Base-by-base conservation (phyloP, 345 rosid genomes). In the Linum lewisii region DNA sequence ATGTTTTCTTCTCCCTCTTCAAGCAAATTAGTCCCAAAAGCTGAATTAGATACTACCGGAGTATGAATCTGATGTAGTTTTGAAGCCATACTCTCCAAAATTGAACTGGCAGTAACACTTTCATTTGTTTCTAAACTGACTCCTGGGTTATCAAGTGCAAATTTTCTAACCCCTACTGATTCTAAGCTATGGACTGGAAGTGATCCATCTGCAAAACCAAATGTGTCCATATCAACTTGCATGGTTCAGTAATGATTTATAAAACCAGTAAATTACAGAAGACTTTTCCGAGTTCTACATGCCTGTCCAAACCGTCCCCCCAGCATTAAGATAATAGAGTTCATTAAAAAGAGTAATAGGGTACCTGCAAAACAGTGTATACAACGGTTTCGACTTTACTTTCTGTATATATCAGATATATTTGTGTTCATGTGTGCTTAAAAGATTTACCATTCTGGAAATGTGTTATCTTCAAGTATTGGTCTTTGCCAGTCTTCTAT, bases 281-380 rank as follows among this genome's bases (percentile, higher is more conserved):
- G 49, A 24, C 21, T 50, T 15, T 25, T 42, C 22, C 21, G 36
- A 38, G 57, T 14, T 26, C 38, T 52, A 50, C 56, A 52, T 69
- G 86, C 98, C 91, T 72, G 95, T 92, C 98, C 97, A 92, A 63
- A 92, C 58, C 21, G 97, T 85, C 3, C 98, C 87, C 42, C 97
- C 98, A 0, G 98, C 72, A 71, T 89, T 92, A 42, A 92, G 89
- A 79, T 79, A 92, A 73, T 88, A 92, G 54, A 92, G 95, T 77
- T 92, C 98, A 63, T 92, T 92, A 65, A 89, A 92, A 38, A 92
- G 85, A 56, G 97, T 83, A 76, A 75, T 47, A 37, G 86, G 89
- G 61, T 92, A 92, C 97, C 97, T 87, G 78, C 63, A 75, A 72
- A 45, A 62, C 32, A 54, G 38, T 29, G 51, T 60, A 20, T 24